Conservation (phyloP, 257 asterid genomes). For the Przewalskia tangutica region DNA sequence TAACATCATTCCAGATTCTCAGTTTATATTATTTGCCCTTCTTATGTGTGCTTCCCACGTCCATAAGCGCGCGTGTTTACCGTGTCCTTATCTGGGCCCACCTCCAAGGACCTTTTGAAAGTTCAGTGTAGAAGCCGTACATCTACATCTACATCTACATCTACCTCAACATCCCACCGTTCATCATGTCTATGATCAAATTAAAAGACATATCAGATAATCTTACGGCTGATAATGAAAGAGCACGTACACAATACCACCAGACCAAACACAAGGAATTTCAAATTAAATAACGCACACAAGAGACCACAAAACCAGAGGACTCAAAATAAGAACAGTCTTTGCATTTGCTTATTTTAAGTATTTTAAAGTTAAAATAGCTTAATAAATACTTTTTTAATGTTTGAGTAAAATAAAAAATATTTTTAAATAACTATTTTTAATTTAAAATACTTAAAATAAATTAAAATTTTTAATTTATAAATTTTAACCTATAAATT, state of each 20-base stretch:
- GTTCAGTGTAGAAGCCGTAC: slow-evolving; percentile 11
- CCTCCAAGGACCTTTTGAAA: slow-evolving; percentile 5
- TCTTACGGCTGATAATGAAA: slow-evolving; percentile 23
- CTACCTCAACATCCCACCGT: slow-evolving; percentile 16
- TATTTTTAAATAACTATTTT: too few species aligned
- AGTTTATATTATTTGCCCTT: slow-evolving; percentile 4
- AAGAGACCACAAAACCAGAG: slow-evolving; percentile 9
- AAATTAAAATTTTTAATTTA: too few species aligned
- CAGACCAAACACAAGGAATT: slow-evolving; percentile 24
- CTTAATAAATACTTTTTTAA: too few species aligned
- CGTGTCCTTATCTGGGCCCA: not conserved
- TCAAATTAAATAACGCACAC: slow-evolving; percentile 24
- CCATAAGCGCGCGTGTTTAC: slow-evolving; percentile 23
- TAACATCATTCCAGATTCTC: slow-evolving; percentile 20
- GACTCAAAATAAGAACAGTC: not conserved
- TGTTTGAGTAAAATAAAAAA: too few species aligned
- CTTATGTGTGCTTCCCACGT: slow-evolving; percentile 1
- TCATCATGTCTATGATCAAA: not conserved
- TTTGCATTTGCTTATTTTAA: too few species aligned
- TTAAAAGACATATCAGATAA: not conserved
- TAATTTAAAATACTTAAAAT: too few species aligned
- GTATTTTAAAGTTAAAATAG: too few species aligned
- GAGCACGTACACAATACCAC: slow-evolving; percentile 11
- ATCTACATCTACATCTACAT: not conserved
- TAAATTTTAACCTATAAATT: too few species aligned